Conservation (phyloP, 495 filamentous ascomycete species). For the Clavariopsis aquatica region DNA sequence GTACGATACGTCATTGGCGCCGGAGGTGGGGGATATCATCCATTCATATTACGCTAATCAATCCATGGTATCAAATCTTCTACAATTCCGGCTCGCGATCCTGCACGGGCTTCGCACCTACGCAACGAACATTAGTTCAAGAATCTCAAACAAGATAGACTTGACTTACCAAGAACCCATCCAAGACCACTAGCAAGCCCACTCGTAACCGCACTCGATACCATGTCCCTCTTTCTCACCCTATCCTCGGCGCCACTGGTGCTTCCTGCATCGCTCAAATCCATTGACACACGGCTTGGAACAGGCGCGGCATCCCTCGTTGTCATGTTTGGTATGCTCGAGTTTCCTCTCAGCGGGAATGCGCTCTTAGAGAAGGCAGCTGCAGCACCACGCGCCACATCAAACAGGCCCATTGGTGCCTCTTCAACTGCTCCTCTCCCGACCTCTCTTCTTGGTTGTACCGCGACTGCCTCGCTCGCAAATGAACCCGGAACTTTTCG, state of each 20-base stretch:
- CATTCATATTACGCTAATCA: neutral
- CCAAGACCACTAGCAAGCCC: slow-evolving; percentile 47
- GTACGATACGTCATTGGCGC: neutral
- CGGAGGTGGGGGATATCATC: neutral
- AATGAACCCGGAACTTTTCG: slow-evolving; percentile 69
- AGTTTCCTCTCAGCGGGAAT: slow-evolving; percentile 53
- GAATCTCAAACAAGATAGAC: neutral
- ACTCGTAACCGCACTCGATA: slow-evolving; percentile 46
- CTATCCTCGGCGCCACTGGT: slow-evolving; percentile 37
- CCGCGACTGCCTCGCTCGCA: slow-evolving; percentile 40
- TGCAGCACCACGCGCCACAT: slow-evolving; percentile 80
- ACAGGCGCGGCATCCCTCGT: slow-evolving; percentile 8
- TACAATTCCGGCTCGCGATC: neutral
- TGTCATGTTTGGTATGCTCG: neutral
- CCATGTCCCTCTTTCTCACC: slow-evolving; percentile 48
- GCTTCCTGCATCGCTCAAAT: slow-evolving; percentile 38
- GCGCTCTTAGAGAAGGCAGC: slow-evolving; percentile 68
- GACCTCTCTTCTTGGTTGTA: slow-evolving; percentile 41
- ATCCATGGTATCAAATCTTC: neutral
- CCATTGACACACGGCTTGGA: slow-evolving; percentile 16
- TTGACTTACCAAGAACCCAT: slow-evolving; percentile 45
- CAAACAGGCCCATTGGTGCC: slow-evolving; percentile 91
- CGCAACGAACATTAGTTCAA: neutral
- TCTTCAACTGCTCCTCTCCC: slow-evolving; percentile 56
- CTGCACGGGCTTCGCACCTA: slow-evolving; percentile 25